Percentiles rank a stretch among this genome's conserved stretches.
Conservation (phyloP, 1,284 basidiomycete species). For the Tremellales sp. region DNA sequence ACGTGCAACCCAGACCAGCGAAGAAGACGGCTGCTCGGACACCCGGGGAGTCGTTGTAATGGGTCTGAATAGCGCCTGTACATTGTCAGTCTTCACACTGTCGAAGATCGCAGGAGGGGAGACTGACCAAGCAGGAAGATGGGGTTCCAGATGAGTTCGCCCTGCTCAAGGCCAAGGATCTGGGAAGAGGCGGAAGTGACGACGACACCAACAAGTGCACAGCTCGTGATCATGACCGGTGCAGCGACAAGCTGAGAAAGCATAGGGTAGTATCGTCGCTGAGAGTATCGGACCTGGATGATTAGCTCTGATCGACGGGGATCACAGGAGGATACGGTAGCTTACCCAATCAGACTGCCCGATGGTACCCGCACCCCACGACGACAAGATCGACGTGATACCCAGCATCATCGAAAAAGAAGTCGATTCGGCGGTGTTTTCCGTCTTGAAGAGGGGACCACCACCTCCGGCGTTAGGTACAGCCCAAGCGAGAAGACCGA, state of each 20-base stretch:
- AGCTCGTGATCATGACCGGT: constrained; percentile 26
- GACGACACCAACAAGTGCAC: constrained; percentile 27
- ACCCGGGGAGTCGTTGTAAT: constrained; percentile 22
- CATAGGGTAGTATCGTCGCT: constrained; percentile 20
- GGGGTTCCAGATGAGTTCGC: constrained; percentile 26
- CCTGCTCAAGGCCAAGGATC: constrained; percentile 9
- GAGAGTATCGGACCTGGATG: constrained; percentile 24
- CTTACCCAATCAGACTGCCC: constrained; percentile 30
- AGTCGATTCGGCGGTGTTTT: constrained; percentile 14
- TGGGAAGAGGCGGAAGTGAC: constrained; percentile 22
- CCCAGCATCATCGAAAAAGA: constrained; percentile 32
- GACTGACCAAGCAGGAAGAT: constrained; percentile 18
- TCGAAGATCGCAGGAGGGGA: neutral
- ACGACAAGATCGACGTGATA: constrained; percentile 28
- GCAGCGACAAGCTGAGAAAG: constrained; percentile 23
- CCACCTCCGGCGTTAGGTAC: constrained; percentile 21
- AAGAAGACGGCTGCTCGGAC: constrained; percentile 32
- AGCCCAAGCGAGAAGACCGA: constrained; percentile 31
- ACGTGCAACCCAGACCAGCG: constrained; percentile 20
- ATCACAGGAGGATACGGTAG: neutral
- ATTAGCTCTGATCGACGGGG: neutral
- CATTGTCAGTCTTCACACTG: neutral
- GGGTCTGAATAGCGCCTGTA: constrained; percentile 20
- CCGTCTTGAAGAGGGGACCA: constrained; percentile 29
- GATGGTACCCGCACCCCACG: constrained; percentile 28